Base-by-base conservation (phyloP, 2,329 filamentous ascomycete genomes). In the Aspergillus quadrilineatus region DNA sequence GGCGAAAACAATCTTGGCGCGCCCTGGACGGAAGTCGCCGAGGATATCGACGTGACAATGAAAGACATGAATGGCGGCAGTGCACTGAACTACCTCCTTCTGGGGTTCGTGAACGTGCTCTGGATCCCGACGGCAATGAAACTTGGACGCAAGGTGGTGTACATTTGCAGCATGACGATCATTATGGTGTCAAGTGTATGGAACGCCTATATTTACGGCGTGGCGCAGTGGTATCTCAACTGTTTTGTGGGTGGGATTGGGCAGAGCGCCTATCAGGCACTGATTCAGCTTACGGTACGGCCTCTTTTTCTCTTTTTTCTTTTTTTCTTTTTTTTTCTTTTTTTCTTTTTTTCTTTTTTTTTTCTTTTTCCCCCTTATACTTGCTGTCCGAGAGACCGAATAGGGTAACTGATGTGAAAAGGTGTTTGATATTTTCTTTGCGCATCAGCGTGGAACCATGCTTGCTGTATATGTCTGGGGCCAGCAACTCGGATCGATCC, bases 1-100 rank as follows among this genome's bases (percentile, higher is more conserved):
- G 74, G 73, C 12, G 74, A 76, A 55, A 77, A 76, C 50, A 73
- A 72, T 37, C 68, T 72, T 41, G 74, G 74, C n/a, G 73, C 74
- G 14, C 72, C 73, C 44, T 77, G 74, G 74, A 76, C 73, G 0
- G 69, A 70, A 9, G 72, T 77, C n/a, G 70, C 72, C 7, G 60
- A 68, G 1, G 72, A 77, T 6, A 75, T 73, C 0, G 67, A 69
- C 8, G 73, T 77, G 15, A 69, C 64, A 1, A 53, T 77, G 26
- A 69, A 64, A n/a, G 71, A 76, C 55, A 73, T 77, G 70, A 76
- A 76, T 54, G 73, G 73, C 6, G 73, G 73, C 32, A 72, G 70
- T 29, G 74, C 75, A 1, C 59, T 77, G 6, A 75, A 75, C 50
- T 77, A 77, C 50, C 67, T 76, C 2, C 67, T 76, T 6, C 61